A percentile compares a stretch with the other conserved stretches of the same genome.
These are phyloP conservation scores for Acacia melanoxylon DNA, from an alignment of 306 rosid genomes.

Conservation along the genomic window DNA sequence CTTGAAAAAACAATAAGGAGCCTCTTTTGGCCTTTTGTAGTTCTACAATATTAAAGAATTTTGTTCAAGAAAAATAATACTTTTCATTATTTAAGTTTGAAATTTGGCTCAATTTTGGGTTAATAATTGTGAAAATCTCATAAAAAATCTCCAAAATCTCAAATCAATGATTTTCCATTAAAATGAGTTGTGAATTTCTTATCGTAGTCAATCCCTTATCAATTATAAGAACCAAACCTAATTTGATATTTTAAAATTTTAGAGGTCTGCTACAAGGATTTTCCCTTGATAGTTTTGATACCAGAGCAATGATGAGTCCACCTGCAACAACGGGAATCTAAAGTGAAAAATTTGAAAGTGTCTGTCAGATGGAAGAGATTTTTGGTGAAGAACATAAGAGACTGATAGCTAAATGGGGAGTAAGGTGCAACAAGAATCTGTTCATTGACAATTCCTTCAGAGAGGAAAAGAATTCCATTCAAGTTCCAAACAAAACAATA, in stretches of 20 bases:
- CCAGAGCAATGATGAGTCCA: not conserved
- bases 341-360: not conserved
- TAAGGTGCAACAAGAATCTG: not conserved
- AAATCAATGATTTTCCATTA: too few relatives aligned
- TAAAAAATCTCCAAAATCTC: too few relatives aligned
- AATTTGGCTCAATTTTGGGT: not conserved
- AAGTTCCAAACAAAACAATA: not conserved
- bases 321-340: not conserved
- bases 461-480: not conserved
- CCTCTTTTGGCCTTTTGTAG: not conserved
- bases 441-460: not conserved
- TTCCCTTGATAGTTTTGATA: not conserved
- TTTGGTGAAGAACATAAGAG: not conserved
- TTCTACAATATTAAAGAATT: not conserved
- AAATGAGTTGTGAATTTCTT: too few relatives aligned
- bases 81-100: not conserved
- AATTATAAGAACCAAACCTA: too few relatives aligned
- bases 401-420: too few relatives aligned
- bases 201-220: too few relatives aligned
- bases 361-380: not conserved
- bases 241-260: too few relatives aligned
- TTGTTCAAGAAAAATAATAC: not conserved
- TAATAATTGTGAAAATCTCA: not conserved
- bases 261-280: too few relatives aligned
- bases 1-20: not conserved